Percentiles rank a stretch among this genome's conserved stretches.
These are phyloP conservation scores for Diospyros kaki DNA, from an alignment of 148 eudicot genomes.

Conservation along the genomic window DNA sequence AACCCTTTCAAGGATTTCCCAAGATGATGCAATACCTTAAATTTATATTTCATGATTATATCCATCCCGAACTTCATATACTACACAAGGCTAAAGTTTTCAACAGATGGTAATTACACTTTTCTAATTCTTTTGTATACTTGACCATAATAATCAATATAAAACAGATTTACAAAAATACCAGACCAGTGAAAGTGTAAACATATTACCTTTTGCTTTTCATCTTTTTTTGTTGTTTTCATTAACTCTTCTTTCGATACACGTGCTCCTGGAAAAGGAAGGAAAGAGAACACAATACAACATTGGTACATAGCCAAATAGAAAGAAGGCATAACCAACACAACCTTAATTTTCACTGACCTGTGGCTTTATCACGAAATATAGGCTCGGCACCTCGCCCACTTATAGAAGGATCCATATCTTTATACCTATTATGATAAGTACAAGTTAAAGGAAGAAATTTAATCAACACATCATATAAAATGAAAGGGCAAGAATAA, in stretches of 20 bases:
- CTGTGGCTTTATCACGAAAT: conserved; percentile 64
- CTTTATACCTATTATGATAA: conserved; percentile 46
- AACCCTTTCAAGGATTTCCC: neutral
- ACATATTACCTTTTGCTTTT: conserved; percentile 85
- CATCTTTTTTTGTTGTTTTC: conserved; percentile 60
- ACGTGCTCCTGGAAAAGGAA: conserved; percentile 53
- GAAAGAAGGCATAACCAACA: neutral
- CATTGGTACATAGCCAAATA: neutral
- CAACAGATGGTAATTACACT: neutral
- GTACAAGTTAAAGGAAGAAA: conserved; percentile 4
- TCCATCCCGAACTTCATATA: conserved; percentile 1
- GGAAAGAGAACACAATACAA: conserved; percentile 5
- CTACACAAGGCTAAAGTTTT: neutral
- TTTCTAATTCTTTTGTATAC: neutral
- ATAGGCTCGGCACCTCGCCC: conserved; percentile 82
- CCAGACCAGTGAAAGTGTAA: neutral
- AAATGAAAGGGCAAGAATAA: neutral
- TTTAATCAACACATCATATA: neutral
- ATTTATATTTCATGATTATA: neutral
- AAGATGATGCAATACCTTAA: neutral
- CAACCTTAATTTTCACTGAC: conserved; percentile 26
- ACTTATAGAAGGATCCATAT: conserved; percentile 71
- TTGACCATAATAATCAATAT: neutral
- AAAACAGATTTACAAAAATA: neutral
- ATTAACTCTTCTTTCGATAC: conserved; percentile 73